phyloP scores from a whole-genome alignment of 140 eudicot species.

The Senecio squalidus region DNA sequence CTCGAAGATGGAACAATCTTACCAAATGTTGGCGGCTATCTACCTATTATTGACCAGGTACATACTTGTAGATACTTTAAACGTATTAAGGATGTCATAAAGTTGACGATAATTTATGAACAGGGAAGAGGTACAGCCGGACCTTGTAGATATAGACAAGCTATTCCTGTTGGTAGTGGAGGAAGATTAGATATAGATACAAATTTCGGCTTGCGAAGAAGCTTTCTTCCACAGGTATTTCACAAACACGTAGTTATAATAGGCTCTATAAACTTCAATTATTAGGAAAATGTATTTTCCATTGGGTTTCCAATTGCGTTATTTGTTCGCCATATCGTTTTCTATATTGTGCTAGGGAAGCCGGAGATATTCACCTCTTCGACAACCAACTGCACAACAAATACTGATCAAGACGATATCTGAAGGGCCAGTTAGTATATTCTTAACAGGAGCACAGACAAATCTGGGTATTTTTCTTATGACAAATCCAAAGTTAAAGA shows the following conservation, averaged over 20 bases:
- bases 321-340: too few relatives aligned
- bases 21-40: slow-evolving; percentile 78
- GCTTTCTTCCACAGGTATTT: slow-evolving; percentile 46
- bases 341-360: slow-evolving; percentile 66
- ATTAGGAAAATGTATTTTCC: neutral
- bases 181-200: slow-evolving; percentile 57
- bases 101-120: neutral
- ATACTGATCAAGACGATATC: slow-evolving; percentile 69
- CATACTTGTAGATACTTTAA: neutral
- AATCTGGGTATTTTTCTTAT: slow-evolving; percentile 70
- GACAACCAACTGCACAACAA: slow-evolving; percentile 70
- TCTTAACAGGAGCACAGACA: slow-evolving; percentile 57
- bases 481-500: slow-evolving; percentile 75
- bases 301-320: neutral
- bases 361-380: slow-evolving; percentile 58
- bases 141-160: slow-evolving; percentile 84
- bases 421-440: slow-evolving; percentile 50
- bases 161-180: slow-evolving; percentile 50
- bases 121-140: slow-evolving; percentile 73
- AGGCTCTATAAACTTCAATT: too few relatives aligned
- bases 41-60: slow-evolving; percentile 77
- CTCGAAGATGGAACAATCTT: slow-evolving; percentile 56
- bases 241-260: too few relatives aligned
- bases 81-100: neutral
- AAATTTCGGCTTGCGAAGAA: slow-evolving; percentile 47